Base-by-base conservation (phyloP, 805 yeast species). In the Suhomyces tanzawaensis region DNA sequence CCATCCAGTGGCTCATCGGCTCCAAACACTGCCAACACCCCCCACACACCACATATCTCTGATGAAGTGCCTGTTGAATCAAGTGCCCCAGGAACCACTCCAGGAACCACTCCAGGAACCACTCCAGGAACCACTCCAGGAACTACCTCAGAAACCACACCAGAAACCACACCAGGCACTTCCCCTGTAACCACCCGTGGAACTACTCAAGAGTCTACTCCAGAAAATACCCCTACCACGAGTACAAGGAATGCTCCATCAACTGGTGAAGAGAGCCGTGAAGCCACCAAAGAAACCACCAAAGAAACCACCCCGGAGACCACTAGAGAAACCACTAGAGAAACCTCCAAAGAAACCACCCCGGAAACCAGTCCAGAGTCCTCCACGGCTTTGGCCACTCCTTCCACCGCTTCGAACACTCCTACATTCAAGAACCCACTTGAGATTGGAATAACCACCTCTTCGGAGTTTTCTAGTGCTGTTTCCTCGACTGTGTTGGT, bases 81-180 rank as follows among this genome's bases (percentile, higher is more conserved):
- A n/a, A n/a, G n/a, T n/a, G n/a, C n/a, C n/a, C n/a, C n/a, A n/a
- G n/a, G n/a, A n/a, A n/a, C n/a, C n/a, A n/a, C n/a, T n/a, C n/a
- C n/a, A n/a, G n/a, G n/a, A n/a, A n/a, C n/a, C n/a, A n/a, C n/a
- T n/a, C n/a, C n/a, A n/a, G n/a, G n/a, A n/a, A n/a, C n/a, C n/a
- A n/a, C n/a, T n/a, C n/a, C n/a, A n/a, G n/a, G n/a, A n/a, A n/a
- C n/a, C n/a, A n/a, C n/a, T n/a, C n/a, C n/a, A n/a, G 23, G 18
- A 29, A 12, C 34, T 17, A 31, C 34, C 15, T 15, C 26, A 7
- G 32, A 31, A 17, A n/a, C 32, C 27, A 28, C 40, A 12, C 31
- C 39, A 11, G 34, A 23, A 29, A 21, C 32, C 19, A 28, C 29
- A 22, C 21, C 30, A 16, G 30, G 18, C 14, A 16, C 37, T 13